These are phyloP conservation scores for Hawksworthiomyces lignivorus DNA, from an alignment of 2,329 filamentous ascomycete genomes.

Conservation along the genomic window DNA sequence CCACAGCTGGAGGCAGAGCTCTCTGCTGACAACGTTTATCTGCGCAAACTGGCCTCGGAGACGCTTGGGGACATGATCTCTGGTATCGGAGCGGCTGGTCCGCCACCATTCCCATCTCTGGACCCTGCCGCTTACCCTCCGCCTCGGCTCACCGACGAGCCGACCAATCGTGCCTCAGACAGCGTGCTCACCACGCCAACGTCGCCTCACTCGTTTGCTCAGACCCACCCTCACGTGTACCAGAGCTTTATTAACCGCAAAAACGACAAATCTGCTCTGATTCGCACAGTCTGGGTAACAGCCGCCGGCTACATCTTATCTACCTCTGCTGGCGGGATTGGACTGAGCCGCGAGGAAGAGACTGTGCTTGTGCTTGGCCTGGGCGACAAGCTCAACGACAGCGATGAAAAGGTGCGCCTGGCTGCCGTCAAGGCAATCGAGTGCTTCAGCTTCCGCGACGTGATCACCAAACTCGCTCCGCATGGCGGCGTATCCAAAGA, in stretches of 20 bases:
- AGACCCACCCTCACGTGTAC: constrained; percentile 71
- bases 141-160: constrained; percentile 54
- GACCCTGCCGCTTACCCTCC: constrained; percentile 84
- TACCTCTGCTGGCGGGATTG: constrained; percentile 87
- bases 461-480: constrained; percentile 73
- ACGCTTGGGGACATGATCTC: constrained; percentile 92
- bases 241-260: constrained; percentile 76
- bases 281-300: constrained; percentile 80
- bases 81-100: constrained; percentile 85
- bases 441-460: constrained; percentile 69
- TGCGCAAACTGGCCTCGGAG: constrained; percentile 83
- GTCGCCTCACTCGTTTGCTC: constrained; percentile 82
- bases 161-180: constrained; percentile 38
- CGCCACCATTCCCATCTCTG: constrained; percentile 62
- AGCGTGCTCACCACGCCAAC: constrained; percentile 72
- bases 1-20: constrained; percentile 90
- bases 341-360: constrained; percentile 77
- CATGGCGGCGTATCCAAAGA: constrained; percentile 67
- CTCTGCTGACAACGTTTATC: constrained; percentile 77
- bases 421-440: constrained; percentile 82
- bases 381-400: constrained; percentile 74
- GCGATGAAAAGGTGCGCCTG: constrained; percentile 83
- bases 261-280: constrained; percentile 76
- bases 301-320: constrained; percentile 77
- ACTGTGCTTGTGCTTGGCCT: constrained; percentile 64